These are phyloP conservation scores for Erythrophleum ivorense DNA, from an alignment of 331 rosid genomes.

Conservation along the genomic window DNA sequence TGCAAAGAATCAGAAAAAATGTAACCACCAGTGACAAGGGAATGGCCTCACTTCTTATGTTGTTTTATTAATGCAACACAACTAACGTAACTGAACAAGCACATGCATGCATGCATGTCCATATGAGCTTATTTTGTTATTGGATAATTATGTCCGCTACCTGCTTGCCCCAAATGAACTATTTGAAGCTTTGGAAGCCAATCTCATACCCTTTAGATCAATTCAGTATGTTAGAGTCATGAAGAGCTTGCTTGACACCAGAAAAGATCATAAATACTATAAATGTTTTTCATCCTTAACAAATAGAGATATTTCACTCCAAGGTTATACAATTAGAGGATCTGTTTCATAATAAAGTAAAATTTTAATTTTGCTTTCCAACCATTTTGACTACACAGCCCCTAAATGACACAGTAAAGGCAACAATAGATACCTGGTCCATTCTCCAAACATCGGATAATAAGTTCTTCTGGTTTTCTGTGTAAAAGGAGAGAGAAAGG, in stretches of 20 bases:
- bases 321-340: slow-evolving; percentile 17
- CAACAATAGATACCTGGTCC: slow-evolving; percentile 69
- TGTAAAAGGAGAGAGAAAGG: slow-evolving; percentile 4
- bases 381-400: slow-evolving; percentile 15
- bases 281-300: slow-evolving; percentile 22
- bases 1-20: not conserved
- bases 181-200: not conserved
- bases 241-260: slow-evolving; percentile 9
- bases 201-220: slow-evolving; percentile 6
- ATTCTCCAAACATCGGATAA: slow-evolving; percentile 93
- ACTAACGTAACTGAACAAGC: not conserved
- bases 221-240: slow-evolving; percentile 10
- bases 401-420: slow-evolving; percentile 23
- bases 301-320: slow-evolving; percentile 16
- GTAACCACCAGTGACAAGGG: not conserved
- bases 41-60: not conserved
- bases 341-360: slow-evolving; percentile 6
- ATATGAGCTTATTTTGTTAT: not conserved
- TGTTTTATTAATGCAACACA: not conserved
- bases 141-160: not conserved
- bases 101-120: not conserved
- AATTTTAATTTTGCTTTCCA: slow-evolving; percentile 19
- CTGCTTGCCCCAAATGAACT: not conserved
- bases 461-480: slow-evolving; percentile 94
- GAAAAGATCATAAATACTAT: not conserved